Base-by-base conservation (phyloP, 306 rosid genomes). In the Cucurbita ficifolia region DNA sequence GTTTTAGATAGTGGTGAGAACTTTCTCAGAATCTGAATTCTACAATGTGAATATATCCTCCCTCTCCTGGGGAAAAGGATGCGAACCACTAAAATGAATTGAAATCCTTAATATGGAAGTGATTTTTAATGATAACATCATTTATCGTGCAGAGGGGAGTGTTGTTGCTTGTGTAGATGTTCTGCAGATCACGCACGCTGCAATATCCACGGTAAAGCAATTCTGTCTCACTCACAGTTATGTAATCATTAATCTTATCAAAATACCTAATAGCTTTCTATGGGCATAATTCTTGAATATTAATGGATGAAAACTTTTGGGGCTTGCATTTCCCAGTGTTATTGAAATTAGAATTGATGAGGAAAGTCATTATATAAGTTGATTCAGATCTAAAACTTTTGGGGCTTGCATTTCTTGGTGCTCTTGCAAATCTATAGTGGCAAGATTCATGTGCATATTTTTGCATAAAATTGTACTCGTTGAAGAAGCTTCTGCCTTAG, bases 101-200 rank as follows among this genome's bases (percentile, higher is more conserved):
- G 33, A 43, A 8, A 10, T 43, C 6, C 16, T 22, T 18, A 19
- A 12, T 67, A 11, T 43, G 39, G n/a, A 45, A 45, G 54, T 43
- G 53, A 10, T 21, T 45, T 67, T 40, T 45, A 11, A 22, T 67
- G 19, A 67, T 67, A 21, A 45, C 64, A 63, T 78, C 64, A 63
- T 78, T 69, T 76, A 40, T 76, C 56, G 55, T 83, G 81, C 96
- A 89, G 98, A 87, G 81, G 97, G 97, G 74, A 33, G 36, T 79
- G 78, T 89, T 58, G 82, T 86, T 73, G 88, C 96, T 76, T 94
- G 98, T 73, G 72, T 94, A 78, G 98, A 94, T 80, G 98, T 94
- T 76, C 88, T 94, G 75, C 98, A 89, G 82, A 85, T 94, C 83
- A 87, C 90, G 48, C 96, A 90, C 57, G 97, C 97, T 1, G 97